phyloP scores from a whole-genome alignment of 257 asterid species.

The Forsythia viridissima region DNA sequence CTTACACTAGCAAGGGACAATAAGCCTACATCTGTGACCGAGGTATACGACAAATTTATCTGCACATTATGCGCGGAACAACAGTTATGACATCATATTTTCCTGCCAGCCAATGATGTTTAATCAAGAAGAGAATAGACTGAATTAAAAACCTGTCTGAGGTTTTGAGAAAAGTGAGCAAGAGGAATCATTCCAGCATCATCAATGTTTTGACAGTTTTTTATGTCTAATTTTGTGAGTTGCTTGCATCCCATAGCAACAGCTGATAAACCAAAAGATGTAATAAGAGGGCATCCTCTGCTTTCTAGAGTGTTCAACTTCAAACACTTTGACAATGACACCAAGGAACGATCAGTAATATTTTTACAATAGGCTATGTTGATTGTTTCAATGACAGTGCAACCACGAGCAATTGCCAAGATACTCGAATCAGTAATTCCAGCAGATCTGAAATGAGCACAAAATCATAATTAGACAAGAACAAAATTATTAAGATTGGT shows the following conservation, averaged over 20 bases:
- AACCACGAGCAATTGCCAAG: conserved; percentile 63
- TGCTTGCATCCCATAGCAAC: conserved; percentile 74
- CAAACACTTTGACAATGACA: conserved; percentile 67
- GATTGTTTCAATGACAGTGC: conserved; percentile 71
- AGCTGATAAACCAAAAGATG: conserved; percentile 73
- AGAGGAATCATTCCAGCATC: conserved; percentile 83
- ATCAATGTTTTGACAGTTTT: conserved; percentile 66
- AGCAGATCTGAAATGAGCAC: conserved; percentile 55
- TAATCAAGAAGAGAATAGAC: not conserved
- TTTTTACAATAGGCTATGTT: conserved; percentile 65
- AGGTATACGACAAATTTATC: conserved; percentile 81
- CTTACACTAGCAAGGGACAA: conserved; percentile 73
- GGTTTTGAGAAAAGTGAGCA: conserved; percentile 76
- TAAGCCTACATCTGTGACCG: conserved; percentile 78
- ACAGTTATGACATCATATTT: not conserved
- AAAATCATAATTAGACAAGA: conserved; percentile 20
- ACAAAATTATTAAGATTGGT: not conserved
- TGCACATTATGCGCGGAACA: conserved; percentile 27
- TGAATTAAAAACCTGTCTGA: conserved; percentile 61
- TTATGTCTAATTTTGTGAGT: conserved; percentile 67
- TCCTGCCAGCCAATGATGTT: not conserved
- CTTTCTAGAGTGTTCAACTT: conserved; percentile 68
- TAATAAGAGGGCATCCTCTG: conserved; percentile 78
- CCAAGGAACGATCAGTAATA: conserved; percentile 61
- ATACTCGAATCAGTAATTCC: conserved; percentile 72